These are phyloP conservation scores for Aspergillus baeticus DNA, from an alignment of 495 filamentous ascomycete species.

Conservation along the genomic window DNA sequence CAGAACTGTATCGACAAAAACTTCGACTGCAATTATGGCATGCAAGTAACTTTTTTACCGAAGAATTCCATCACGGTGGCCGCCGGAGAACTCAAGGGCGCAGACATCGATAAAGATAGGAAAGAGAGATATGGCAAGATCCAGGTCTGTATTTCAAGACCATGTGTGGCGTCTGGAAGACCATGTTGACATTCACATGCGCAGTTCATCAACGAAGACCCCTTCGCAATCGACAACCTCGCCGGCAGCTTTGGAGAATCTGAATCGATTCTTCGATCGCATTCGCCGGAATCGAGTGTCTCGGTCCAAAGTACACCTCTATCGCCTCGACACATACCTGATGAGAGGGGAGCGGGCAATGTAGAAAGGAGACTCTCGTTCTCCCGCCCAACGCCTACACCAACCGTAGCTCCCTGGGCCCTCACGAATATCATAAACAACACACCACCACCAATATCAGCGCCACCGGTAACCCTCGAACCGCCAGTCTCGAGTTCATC, in stretches of 20 bases:
- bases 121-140: conserved; percentile 22
- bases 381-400: background rate
- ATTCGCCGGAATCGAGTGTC: background rate
- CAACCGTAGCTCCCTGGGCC: background rate
- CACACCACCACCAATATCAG: background rate
- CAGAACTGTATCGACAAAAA: conserved; percentile 42
- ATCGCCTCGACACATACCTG: background rate
- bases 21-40: conserved; percentile 38
- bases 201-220: conserved; percentile 26
- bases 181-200: background rate
- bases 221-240: background rate
- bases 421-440: background rate
- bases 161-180: too few species aligned
- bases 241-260: background rate
- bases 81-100: conserved; percentile 11
- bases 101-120: background rate
- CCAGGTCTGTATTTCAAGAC: conserved; percentile 25
- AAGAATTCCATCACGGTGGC: conserved; percentile 38
- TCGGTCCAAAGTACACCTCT: background rate
- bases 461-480: background rate
- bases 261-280: background rate
- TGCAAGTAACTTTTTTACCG: conserved; percentile 38
- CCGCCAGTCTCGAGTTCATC: conserved; percentile 3
- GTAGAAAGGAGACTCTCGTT: background rate
- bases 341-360: background rate